Percentiles rank a stretch among this genome's conserved stretches.
Conservation (phyloP, 768 basidiomycete genomes). For the Collybia sordida region DNA sequence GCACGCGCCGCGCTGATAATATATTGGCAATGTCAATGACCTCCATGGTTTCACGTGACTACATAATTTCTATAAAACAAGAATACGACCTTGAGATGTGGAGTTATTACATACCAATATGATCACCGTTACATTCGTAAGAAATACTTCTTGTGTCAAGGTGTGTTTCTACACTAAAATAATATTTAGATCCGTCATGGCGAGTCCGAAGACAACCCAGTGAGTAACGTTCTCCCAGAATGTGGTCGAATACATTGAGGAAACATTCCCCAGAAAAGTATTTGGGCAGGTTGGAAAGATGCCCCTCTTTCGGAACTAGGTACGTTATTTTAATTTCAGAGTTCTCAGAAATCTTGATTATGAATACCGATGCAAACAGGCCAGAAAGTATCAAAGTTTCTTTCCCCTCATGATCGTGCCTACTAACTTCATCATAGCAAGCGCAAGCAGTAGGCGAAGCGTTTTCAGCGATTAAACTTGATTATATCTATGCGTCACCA, state of each 20-base stretch:
- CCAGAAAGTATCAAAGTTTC: conserved; percentile 19
- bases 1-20: too few relatives aligned
- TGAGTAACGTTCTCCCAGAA: conserved; percentile 21
- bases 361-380: conserved; percentile 6
- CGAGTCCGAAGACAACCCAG: conserved; percentile 70
- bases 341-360: too few relatives aligned
- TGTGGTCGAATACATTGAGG: not conserved
- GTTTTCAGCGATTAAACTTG: conserved; percentile 47
- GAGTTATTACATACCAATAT: conserved; percentile 8
- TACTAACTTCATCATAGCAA: conserved; percentile 39
- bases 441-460: conserved; percentile 57
- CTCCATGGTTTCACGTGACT: not conserved
- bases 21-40: too few relatives aligned
- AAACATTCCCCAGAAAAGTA: conserved; percentile 24
- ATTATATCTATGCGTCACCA: conserved; percentile 65
- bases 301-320: conserved; percentile 73
- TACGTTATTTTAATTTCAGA: conserved; percentile 17
- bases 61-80: not conserved
- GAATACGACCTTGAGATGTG: not conserved
- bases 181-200: conserved; percentile 60
- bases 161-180: not conserved
- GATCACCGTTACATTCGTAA: conserved; percentile 25
- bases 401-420: not conserved
- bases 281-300: conserved; percentile 83
- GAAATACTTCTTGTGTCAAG: not conserved